These are phyloP conservation scores for Dendrobium officinale DNA, from an alignment of 106 monocot species.

Conservation along the genomic window DNA sequence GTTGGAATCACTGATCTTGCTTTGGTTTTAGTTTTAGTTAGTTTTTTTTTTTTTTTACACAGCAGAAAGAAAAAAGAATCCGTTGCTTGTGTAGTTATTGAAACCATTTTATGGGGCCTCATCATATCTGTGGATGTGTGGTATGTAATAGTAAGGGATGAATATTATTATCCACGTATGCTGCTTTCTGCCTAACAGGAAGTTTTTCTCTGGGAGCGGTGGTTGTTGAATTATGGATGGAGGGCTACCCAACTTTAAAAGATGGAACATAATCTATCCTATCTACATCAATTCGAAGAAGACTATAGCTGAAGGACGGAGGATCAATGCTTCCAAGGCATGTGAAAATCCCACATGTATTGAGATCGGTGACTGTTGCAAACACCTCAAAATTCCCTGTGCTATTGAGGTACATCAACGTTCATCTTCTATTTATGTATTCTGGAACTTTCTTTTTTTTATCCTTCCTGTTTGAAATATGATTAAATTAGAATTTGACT, in stretches of 20 bases:
- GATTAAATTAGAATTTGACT: background rate
- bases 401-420: conserved; percentile 58
- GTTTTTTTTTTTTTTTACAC: too few species aligned
- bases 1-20: background rate
- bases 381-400: conserved; percentile 64
- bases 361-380: conserved; percentile 72
- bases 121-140: background rate
- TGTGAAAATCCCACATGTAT: conserved; percentile 69
- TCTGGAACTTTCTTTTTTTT: background rate
- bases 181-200: background rate
- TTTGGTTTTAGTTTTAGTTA: background rate
- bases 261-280: conserved; percentile 63
- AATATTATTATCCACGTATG: background rate
- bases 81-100: background rate
- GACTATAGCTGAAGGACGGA: conserved; percentile 64
- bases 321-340: conserved; percentile 36
- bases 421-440: background rate
- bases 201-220: background rate
- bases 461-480: background rate
- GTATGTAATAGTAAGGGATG: background rate
- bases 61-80: background rate
- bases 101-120: background rate
- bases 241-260: conserved; percentile 30
- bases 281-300: conserved; percentile 71
- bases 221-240: conserved; percentile 8